Percentiles rank a stretch among this genome's conserved stretches.
Evolutionary conservation across 164 flowering plant genomes (phyloP).

Genomic region (Tetrastigma voinierianum): DNA sequence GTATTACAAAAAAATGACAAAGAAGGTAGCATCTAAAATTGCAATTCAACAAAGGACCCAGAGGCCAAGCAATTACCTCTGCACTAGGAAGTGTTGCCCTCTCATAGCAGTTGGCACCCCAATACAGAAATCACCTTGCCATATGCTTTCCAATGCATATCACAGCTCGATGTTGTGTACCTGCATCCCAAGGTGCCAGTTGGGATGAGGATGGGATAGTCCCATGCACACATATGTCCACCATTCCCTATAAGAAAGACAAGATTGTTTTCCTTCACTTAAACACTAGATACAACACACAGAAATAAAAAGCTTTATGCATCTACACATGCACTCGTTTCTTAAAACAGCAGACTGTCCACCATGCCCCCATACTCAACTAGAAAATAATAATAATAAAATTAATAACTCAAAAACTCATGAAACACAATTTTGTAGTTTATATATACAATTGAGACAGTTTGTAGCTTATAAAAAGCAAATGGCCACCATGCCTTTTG

Average conservation of each 20-base stretch:
- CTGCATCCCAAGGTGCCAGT: constrained; percentile 99
- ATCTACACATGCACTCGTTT: not conserved
- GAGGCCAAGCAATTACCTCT: constrained; percentile 52
- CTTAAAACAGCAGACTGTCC: not conserved
- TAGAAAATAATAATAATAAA: too few relatives aligned
- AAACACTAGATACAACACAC: not conserved
- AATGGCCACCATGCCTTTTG: too few relatives aligned
- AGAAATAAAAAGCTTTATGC: not conserved
- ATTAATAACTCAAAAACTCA: too few relatives aligned
- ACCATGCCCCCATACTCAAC: not conserved
- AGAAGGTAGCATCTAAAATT: not conserved
- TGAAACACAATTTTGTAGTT: too few relatives aligned
- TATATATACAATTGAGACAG: too few relatives aligned
- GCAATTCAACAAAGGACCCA: not conserved
- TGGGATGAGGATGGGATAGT: constrained; percentile 96
- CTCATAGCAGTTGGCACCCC: constrained; percentile 99
- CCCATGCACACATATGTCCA: constrained; percentile 99
- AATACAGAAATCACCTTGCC: constrained; percentile 89
- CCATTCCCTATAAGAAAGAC: constrained; percentile 72
- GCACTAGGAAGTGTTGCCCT: constrained; percentile 91
- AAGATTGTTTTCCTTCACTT: not conserved
- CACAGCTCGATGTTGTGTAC: constrained; percentile 98
- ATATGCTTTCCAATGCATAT: constrained; percentile 99
- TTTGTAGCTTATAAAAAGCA: too few relatives aligned
- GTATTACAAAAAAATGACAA: not conserved